These are phyloP conservation scores for Fusarium goolgardi DNA, from an alignment of 2,329 filamentous ascomycete species.

Conservation along the genomic window DNA sequence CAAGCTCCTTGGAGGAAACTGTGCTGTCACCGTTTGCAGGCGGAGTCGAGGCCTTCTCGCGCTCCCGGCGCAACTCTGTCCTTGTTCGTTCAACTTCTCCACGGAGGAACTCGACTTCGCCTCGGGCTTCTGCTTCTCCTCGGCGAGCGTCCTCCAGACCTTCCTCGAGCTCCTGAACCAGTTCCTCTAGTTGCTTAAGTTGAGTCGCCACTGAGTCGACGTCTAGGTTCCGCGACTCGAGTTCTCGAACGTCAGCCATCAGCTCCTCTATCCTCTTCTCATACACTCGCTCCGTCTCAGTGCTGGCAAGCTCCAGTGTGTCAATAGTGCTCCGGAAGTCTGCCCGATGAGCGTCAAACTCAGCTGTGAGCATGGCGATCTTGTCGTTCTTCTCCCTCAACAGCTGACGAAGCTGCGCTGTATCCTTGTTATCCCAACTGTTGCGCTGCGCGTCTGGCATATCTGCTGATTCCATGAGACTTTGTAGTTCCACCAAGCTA, in stretches of 20 bases:
- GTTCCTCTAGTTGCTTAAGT: constrained; percentile 93
- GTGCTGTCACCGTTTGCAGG: constrained; percentile 56
- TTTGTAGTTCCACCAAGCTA: constrained; percentile 80
- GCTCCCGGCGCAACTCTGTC: constrained; percentile 86
- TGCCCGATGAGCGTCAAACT: constrained; percentile 94
- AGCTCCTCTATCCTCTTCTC: constrained; percentile 91
- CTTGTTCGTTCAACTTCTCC: constrained; percentile 94
- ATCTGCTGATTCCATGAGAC: constrained; percentile 72
- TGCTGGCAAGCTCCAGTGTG: constrained; percentile 92
- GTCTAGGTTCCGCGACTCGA: constrained; percentile 85
- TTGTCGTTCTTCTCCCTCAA: constrained; percentile 97
- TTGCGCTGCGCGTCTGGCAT: constrained; percentile 56
- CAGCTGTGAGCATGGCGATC: constrained; percentile 89
- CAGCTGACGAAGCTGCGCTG: constrained; percentile 80
- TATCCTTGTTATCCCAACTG: constrained; percentile 76
- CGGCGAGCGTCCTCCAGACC: constrained; percentile 93
- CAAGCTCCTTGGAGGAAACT: constrained; percentile 77
- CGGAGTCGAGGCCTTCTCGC: constrained; percentile 73
- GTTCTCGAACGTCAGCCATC: constrained; percentile 82
- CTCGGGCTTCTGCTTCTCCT: constrained; percentile 93
- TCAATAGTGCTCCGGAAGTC: constrained; percentile 98
- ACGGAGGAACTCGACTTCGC: constrained; percentile 93
- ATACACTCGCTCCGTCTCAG: constrained; percentile 95
- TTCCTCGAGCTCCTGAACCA: constrained; percentile 96
- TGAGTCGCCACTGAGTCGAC: constrained; percentile 92